phyloP scores from a whole-genome alignment of 441 rosid species.

The Gossypium schwendimanii region DNA sequence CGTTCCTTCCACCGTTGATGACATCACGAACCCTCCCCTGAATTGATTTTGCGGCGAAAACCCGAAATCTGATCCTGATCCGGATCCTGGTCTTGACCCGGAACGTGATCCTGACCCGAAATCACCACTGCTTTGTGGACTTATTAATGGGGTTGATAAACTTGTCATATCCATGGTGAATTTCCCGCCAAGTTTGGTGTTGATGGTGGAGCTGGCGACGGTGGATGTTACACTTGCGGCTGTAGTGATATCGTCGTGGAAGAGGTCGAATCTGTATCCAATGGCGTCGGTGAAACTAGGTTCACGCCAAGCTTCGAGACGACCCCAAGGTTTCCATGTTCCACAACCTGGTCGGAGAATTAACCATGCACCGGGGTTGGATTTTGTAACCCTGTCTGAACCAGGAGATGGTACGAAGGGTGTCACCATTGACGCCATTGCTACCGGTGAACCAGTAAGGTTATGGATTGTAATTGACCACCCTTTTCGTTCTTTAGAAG shows the following conservation, averaged over 20 bases:
- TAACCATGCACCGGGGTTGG: constrained; percentile 89
- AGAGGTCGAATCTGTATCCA: constrained; percentile 64
- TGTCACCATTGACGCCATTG: constrained; percentile 91
- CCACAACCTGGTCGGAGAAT: constrained; percentile 64
- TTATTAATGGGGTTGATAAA: constrained; percentile 38
- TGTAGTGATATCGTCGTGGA: constrained; percentile 36
- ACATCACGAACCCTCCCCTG: constrained; percentile 76
- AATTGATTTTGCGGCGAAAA: constrained; percentile 28
- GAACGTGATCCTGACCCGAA: constrained; percentile 52
- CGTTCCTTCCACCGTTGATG: constrained; percentile 61
- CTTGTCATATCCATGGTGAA: constrained; percentile 60
- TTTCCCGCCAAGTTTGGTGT: constrained; percentile 64
- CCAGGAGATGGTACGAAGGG: constrained; percentile 89
- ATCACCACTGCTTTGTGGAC: constrained; percentile 78
- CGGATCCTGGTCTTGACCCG: constrained; percentile 53
- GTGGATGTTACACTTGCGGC: constrained; percentile 30
- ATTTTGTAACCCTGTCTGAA: constrained; percentile 58
- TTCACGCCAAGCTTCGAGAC: constrained; percentile 85
- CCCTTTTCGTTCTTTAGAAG: constrained; percentile 66
- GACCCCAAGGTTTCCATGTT: constrained; percentile 93
- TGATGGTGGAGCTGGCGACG: constrained; percentile 35
- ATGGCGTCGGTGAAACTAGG: constrained; percentile 36
- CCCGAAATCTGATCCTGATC: constrained; percentile 68
- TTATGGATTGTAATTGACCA: constrained; percentile 86
- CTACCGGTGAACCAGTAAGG: constrained; percentile 89